phyloP scores from a whole-genome alignment of 192 early-diverging fungal genomes.

The Funneliformis mosseae region DNA sequence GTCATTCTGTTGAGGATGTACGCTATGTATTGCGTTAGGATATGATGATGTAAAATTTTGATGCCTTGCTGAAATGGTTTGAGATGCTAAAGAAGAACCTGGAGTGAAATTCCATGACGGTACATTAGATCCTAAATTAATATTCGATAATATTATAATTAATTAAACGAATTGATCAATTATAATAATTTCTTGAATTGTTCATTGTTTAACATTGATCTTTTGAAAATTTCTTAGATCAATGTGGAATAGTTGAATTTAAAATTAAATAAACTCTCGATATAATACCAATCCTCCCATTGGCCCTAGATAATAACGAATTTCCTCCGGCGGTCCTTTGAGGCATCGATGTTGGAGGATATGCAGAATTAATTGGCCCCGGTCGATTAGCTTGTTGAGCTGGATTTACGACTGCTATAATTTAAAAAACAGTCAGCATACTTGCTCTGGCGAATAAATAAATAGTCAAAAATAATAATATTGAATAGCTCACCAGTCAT shows the following conservation, averaged over 20 bases:
- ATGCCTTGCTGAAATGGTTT: constrained; percentile 30
- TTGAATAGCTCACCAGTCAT: neutral
- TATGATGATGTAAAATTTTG: constrained; percentile 39
- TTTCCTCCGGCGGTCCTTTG: neutral
- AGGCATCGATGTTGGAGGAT: neutral
- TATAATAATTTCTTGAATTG: no score
- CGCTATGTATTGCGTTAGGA: constrained; percentile 28
- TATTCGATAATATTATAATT: neutral
- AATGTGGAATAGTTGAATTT: neutral
- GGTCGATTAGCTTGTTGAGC: constrained; percentile 10
- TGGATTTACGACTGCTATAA: neutral
- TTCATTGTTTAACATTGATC: neutral
- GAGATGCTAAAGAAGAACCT: constrained; percentile 33
- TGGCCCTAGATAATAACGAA: neutral
- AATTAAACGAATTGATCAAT: neutral
- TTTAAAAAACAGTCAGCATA: neutral
- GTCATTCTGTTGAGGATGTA: constrained; percentile 38
- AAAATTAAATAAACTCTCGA: constrained; percentile 38
- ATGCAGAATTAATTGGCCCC: constrained; percentile 9
- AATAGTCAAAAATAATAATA: neutral
- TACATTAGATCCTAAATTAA: constrained; percentile 15
- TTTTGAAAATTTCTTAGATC: neutral
- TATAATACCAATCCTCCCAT: constrained; percentile 6
- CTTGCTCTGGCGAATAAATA: neutral
- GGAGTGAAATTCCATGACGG: constrained; percentile 37